Evolutionary conservation across 106 monocot species (phyloP).

Genomic region (Dendrobium nobile): DNA sequence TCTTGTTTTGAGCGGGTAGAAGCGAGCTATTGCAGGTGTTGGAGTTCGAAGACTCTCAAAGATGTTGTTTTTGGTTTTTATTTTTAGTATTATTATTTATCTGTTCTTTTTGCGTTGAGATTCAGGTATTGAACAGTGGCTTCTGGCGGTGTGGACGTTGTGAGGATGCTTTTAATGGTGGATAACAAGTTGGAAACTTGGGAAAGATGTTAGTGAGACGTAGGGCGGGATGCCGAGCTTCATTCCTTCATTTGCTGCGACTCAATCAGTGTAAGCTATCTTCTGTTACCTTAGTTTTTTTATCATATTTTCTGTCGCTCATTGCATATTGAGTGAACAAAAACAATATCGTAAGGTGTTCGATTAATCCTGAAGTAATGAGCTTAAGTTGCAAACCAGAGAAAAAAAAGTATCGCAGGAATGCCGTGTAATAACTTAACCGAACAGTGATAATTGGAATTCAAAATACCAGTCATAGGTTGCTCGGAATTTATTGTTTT

Average conservation of each 20-base stretch:
- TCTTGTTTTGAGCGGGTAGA: background rate
- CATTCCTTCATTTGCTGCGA: background rate
- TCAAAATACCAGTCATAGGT: background rate
- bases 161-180: background rate
- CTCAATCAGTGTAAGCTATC: background rate
- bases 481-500: background rate
- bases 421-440: background rate
- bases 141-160: background rate
- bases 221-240: constrained; percentile 4
- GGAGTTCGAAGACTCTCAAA: background rate
- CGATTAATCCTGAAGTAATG: background rate
- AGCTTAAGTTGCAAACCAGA: background rate
- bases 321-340: background rate
- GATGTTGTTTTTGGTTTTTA: background rate
- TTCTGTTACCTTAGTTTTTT: background rate
- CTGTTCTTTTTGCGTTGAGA: background rate
- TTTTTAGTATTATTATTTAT: background rate
- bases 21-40: background rate
- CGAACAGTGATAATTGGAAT: background rate
- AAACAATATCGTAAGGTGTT: background rate
- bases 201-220: constrained; percentile 2
- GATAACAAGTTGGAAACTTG: background rate
- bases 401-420: background rate
- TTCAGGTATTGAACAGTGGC: background rate
- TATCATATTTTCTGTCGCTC: background rate